Conservation (phyloP, 257 asterid species). For the Solanum chmielewskii region DNA sequence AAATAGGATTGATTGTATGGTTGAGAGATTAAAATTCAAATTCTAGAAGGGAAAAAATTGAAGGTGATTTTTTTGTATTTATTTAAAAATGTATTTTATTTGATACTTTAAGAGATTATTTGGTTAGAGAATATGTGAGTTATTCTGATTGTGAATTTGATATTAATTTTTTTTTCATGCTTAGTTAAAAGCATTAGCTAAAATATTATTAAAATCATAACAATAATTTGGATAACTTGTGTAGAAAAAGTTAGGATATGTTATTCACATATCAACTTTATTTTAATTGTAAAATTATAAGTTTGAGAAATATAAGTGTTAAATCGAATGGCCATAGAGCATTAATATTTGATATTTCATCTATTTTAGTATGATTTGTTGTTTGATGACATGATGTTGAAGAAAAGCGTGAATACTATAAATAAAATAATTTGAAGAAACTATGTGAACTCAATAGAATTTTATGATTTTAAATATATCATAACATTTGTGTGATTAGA, state of each 20-base stretch:
- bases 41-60: neutral
- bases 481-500: neutral
- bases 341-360: neutral
- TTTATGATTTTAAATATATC: neutral
- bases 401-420: neutral
- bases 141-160: neutral
- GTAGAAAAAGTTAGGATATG: neutral
- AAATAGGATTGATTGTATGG: neutral
- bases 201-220: neutral
- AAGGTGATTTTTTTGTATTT: neutral
- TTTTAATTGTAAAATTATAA: neutral
- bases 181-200: neutral
- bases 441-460: neutral
- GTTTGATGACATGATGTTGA: neutral
- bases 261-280: neutral
- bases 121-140: neutral
- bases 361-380: neutral
- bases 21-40: neutral
- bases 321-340: neutral
- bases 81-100: neutral
- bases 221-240: neutral
- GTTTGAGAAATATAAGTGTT: neutral
- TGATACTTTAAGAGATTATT: neutral
- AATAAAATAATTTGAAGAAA: neutral
- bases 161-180: neutral